A percentile compares a stretch with the other conserved stretches of the same genome.
Conservation (phyloP, 176 grass and related monocot genomes). For the Aegilops bicornis region DNA sequence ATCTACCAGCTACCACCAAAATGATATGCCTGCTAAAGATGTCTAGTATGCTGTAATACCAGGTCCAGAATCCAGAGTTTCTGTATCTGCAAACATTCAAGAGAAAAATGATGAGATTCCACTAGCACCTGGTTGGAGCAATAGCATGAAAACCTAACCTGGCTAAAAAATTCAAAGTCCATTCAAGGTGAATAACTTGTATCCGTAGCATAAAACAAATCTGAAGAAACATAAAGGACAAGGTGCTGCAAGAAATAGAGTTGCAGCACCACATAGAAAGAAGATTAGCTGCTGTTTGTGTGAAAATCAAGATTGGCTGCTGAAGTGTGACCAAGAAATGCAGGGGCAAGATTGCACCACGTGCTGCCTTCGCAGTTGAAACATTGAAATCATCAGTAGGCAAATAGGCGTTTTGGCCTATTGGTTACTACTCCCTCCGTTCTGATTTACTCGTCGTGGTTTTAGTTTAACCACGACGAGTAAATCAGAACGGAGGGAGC, state of each 20-base stretch:
- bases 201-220: not conserved
- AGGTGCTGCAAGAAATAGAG: not conserved
- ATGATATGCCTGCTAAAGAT: not conserved
- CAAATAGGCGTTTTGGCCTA: not conserved
- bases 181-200: not conserved
- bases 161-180: not conserved
- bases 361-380: not conserved
- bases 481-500: no score
- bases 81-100: slow-evolving; percentile 12
- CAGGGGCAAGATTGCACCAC: not conserved
- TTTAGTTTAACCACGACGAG: no score
- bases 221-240: not conserved
- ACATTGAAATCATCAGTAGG: not conserved
- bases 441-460: no score
- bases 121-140: not conserved
- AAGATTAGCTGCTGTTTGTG: not conserved
- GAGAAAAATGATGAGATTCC: not conserved
- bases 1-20: not conserved
- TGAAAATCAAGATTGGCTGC: not conserved
- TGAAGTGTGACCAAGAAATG: not conserved
- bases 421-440: not conserved
- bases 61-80: not conserved
- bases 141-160: not conserved
- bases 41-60: not conserved
- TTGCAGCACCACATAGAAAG: not conserved